Conservation (phyloP, 192 early-diverging fungal genomes). For the Phycomyces nitens region DNA sequence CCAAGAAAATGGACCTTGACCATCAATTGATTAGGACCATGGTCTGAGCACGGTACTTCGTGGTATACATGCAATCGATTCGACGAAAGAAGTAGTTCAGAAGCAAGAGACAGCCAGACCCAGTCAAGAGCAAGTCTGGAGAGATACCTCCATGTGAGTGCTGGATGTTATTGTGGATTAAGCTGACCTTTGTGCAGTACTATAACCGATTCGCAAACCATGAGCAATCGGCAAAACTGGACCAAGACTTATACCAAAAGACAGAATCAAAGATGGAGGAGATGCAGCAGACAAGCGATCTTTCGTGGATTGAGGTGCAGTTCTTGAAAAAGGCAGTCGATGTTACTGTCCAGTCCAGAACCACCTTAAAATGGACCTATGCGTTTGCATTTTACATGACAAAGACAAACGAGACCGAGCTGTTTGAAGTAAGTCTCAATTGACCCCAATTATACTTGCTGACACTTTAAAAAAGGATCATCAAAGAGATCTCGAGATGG, state of each 20-base stretch:
- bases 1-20: slow-evolving; percentile 1
- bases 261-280: slow-evolving; percentile 95
- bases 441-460: background rate
- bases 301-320: slow-evolving; percentile 99
- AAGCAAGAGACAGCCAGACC: slow-evolving; percentile 83
- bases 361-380: slow-evolving; percentile 97
- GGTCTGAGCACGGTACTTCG: slow-evolving; percentile 91
- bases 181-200: slow-evolving; percentile 56
- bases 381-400: slow-evolving; percentile 93
- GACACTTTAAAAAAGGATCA: slow-evolving; percentile 57
- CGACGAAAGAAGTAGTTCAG: slow-evolving; percentile 84
- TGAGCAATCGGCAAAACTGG: slow-evolving; percentile 88
- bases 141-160: slow-evolving; percentile 88
- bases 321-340: slow-evolving; percentile 92
- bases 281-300: slow-evolving; percentile 82
- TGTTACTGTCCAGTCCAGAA: slow-evolving; percentile 82
- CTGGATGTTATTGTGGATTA: background rate
- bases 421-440: slow-evolving; percentile 67
- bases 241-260: slow-evolving; percentile 75
- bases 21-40: slow-evolving; percentile 48
- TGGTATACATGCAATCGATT: slow-evolving; percentile 99
- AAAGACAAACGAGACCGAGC: slow-evolving; percentile 77
- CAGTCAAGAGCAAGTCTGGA: slow-evolving; percentile 85
- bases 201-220: slow-evolving; percentile 98
- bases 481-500: slow-evolving; percentile 97